These are phyloP conservation scores for Casuarina equisetifolia DNA, from an alignment of 306 rosid genomes.

Conservation along the genomic window DNA sequence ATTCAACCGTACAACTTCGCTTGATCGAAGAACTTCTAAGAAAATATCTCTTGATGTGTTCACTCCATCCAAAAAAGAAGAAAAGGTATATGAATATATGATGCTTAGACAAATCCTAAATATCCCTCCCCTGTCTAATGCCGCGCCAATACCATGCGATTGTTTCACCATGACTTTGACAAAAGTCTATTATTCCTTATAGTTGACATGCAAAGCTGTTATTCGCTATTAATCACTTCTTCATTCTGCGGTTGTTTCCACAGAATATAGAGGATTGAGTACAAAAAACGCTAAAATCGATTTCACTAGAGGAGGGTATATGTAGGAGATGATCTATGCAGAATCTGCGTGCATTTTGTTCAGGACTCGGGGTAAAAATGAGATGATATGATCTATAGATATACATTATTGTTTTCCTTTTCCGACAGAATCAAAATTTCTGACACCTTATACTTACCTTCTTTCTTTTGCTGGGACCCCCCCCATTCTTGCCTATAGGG, in stretches of 20 bases:
- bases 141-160: neutral
- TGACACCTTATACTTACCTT: neutral
- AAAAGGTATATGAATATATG: too few relatives aligned
- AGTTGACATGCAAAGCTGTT: neutral
- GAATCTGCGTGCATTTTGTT: neutral
- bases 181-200: neutral
- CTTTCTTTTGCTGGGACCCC: neutral
- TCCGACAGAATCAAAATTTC: neutral
- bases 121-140: slow-evolving; percentile 23
- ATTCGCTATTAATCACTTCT: neutral
- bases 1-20: too few relatives aligned
- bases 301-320: neutral
- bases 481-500: neutral
- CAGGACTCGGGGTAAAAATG: too few relatives aligned
- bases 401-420: neutral
- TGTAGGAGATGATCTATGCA: neutral
- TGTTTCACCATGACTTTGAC: neutral
- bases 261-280: slow-evolving; percentile 21
- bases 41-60: too few relatives aligned
- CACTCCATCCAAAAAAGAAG: too few relatives aligned
- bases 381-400: neutral
- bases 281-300: slow-evolving; percentile 20
- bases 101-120: neutral
- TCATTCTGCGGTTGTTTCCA: slow-evolving; percentile 17
- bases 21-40: too few relatives aligned